Evolutionary conservation across 2,329 filamentous ascomycete species (phyloP).

Genomic region (Exophiala xenobiotica): DNA sequence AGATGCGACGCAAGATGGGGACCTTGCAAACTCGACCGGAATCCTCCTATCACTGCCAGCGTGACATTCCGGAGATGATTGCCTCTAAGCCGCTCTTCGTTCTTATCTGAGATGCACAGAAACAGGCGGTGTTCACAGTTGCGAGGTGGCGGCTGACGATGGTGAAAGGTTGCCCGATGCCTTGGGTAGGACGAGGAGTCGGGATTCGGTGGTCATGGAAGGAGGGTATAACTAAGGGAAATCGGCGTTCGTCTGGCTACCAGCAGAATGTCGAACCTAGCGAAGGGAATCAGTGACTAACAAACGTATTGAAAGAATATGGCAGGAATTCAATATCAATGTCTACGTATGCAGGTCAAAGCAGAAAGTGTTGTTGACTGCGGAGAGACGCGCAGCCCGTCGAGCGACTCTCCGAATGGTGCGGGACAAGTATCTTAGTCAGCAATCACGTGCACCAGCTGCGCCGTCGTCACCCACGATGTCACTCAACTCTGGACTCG

Average conservation of each 20-base stretch:
- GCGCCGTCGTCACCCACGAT: too few relatives aligned
- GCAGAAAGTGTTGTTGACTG: background rate
- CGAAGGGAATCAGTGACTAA: background rate
- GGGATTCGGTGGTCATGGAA: too few relatives aligned
- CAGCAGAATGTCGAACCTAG: background rate
- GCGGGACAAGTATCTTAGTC: background rate
- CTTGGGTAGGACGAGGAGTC: too few relatives aligned
- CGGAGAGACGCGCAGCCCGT: background rate
- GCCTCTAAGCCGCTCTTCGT: too few relatives aligned
- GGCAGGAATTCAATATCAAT: background rate
- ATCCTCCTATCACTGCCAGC: slow-evolving; percentile 4
- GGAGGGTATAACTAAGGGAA: too few relatives aligned
- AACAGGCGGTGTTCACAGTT: background rate
- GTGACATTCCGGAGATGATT: slow-evolving; percentile 8
- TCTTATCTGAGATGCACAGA: too few relatives aligned
- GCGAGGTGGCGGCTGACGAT: background rate
- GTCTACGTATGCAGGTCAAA: slow-evolving; percentile 14
- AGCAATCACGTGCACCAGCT: too few relatives aligned
- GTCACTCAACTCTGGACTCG: too few relatives aligned
- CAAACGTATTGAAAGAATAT: background rate
- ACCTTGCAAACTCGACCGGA: background rate
- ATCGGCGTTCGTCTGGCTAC: too few relatives aligned
- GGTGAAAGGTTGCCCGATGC: too few relatives aligned
- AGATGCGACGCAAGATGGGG: background rate
- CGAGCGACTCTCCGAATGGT: too few relatives aligned